phyloP scores from a whole-genome alignment of 495 filamentous ascomycete genomes.

The Haplographium delicatum region DNA sequence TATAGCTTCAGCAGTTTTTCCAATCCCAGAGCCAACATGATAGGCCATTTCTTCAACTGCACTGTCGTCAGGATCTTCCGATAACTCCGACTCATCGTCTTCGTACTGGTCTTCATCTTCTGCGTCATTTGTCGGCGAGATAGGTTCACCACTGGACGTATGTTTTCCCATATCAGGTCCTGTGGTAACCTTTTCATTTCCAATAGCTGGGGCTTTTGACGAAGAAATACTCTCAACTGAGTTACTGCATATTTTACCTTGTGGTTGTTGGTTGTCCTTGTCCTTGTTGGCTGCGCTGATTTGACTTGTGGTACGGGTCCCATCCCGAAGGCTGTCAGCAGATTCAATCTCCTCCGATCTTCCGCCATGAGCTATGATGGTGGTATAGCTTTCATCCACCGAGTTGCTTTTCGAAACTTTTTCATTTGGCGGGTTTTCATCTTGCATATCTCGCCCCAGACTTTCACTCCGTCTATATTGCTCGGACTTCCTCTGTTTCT shows the following conservation, averaged over 20 bases:
- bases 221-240: not conserved
- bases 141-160: constrained; percentile 11
- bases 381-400: not conserved
- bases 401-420: not conserved
- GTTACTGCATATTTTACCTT: not conserved
- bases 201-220: not conserved
- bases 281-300: not conserved
- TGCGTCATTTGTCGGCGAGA: not conserved
- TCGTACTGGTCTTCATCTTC: constrained; percentile 6
- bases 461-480: not conserved
- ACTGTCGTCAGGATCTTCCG: constrained; percentile 21
- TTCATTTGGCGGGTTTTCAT: not conserved
- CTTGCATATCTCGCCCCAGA: not conserved
- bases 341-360: too few species aligned
- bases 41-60: constrained; percentile 33
- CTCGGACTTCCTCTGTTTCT: constrained; percentile 30
- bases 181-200: not conserved
- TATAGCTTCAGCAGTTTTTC: constrained; percentile 40
- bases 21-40: constrained; percentile 42
- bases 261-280: not conserved
- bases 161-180: constrained; percentile 10
- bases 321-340: too few species aligned
- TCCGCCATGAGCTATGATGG: too few species aligned
- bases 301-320: not conserved
- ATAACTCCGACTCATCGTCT: constrained; percentile 8